Evolutionary conservation across 208 protist species (phyloP), one percentile per base, ranked within the genome.

Genomic region (Lotmaria passim): DNA sequence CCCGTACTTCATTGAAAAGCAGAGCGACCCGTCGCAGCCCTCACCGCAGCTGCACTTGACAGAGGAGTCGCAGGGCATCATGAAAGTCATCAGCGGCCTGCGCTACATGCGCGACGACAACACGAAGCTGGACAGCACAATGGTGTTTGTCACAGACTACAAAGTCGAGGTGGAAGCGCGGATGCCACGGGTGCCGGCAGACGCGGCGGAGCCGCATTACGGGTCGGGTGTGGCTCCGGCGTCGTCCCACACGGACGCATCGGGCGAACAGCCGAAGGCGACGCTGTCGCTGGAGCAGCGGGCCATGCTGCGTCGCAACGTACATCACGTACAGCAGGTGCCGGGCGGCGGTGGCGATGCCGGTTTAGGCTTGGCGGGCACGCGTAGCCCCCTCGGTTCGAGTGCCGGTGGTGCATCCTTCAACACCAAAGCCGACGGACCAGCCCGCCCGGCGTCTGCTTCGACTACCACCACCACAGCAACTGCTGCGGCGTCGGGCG

Each of bases 1-100:
- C 68, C 82, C 72, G 17, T 95, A 93, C 78, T 95, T 95, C 46
- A 86, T 95, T 38, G 90, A 95, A 61, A 93, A 93, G 72, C 87
- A 95, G 72, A 91, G 86, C 57, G 79, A 95, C 63, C 87, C 90
- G 0, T 76, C 77, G 26, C 90, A 95, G 75, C 82, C 90, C 14
- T 93, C 87, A 10, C 86, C 90, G 33, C 87, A 93, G 78, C 57
- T 93, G 71, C 90, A 95, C 69, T 80, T 95, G 53, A 95, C 90
- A 0, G 90, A 95, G 60, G 90, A 95, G 67, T 81, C 71, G 41
- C 90, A 95, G 71, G 81, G 86, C 59, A 79, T 93, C 66, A 89
- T 92, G 75, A 91, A 93, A 60, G 79, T 93, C 7, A 86, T 93
- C 41, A 83, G 83, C 50, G 90, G 90, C 0, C 59, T 93, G 69